Percentiles rank a stretch among this genome's conserved stretches.
These are phyloP conservation scores for Hypomontagnella monticulosa DNA, from an alignment of 495 filamentous ascomycete genomes.

Conservation along the genomic window DNA sequence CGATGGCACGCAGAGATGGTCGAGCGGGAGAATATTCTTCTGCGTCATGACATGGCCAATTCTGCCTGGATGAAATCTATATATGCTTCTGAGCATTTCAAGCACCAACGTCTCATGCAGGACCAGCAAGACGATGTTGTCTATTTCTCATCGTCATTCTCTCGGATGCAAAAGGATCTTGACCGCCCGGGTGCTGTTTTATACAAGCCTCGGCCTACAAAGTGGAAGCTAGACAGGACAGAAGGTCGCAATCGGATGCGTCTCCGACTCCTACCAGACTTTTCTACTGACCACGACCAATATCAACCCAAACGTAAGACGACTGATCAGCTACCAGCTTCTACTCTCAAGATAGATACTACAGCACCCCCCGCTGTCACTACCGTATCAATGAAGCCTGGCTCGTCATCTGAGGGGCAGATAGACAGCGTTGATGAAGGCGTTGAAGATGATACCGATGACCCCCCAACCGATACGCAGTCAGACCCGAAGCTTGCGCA, in stretches of 20 bases:
- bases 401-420: conserved; percentile 28
- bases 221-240: conserved; percentile 93
- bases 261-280: conserved; percentile 81
- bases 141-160: conserved; percentile 77
- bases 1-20: conserved; percentile 76
- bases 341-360: conserved; percentile 56
- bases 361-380: conserved; percentile 32
- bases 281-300: conserved; percentile 70
- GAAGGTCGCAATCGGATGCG: conserved; percentile 97
- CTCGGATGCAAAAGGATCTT: conserved; percentile 76
- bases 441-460: conserved; percentile 39
- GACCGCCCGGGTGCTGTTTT: conserved; percentile 81
- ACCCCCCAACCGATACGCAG: conserved; percentile 38
- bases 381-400: conserved; percentile 30
- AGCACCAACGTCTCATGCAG: conserved; percentile 85
- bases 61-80: conserved; percentile 95
- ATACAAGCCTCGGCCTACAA: conserved; percentile 68
- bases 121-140: conserved; percentile 88
- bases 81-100: conserved; percentile 88
- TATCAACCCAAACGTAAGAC: conserved; percentile 85
- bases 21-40: conserved; percentile 72
- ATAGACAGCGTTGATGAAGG: conserved; percentile 39
- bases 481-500: conserved; percentile 31
- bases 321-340: conserved; percentile 45
- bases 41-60: conserved; percentile 82